Evolutionary conservation across 2,329 filamentous ascomycete genomes (phyloP), one percentile per base, ranked within the genome.

Genomic region (Monosporascus sp.): DNA sequence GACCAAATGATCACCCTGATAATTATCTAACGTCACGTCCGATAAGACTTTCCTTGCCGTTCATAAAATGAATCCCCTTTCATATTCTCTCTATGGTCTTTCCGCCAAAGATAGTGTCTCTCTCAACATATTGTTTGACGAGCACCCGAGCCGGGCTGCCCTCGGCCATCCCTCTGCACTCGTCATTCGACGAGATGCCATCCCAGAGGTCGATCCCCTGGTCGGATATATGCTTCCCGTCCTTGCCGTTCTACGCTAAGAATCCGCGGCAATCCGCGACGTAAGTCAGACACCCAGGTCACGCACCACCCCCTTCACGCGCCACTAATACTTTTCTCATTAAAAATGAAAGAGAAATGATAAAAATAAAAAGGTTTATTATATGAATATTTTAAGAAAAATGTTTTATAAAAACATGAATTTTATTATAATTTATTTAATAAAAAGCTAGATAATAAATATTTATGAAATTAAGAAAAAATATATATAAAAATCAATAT

Each of bases 81-180:
- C 44, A 7, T 28, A 57, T 55, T 7, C 35, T 48, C n/a, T 54
- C 50, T 2, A 14, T n/a, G 15, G 37, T 54, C n/a, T 43, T 18
- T 5, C 31, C 37, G 48, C 54, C 37, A n/a, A 54, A 47, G 2
- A 49, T 37, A 3, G 37, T 37, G 17, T 55, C 53, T 6, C 51
- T 49, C 9, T 52, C 55, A 20, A 59, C 52, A 26, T 57, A 59
- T 41, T 59, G 52, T 45, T 59, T 59, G 24, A 59, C 51, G 5
- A 57, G 28, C 17, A 52, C 52, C 8, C 55, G 41, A 17, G 48
- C 46, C 1, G 57, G 57, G 28, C 54, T 57, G 6, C 53, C 53
- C 24, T 49, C 37, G 3, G 51, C 45, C 37, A 11, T 49, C 24
- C n/a, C 18, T n/a, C 52, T 44, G 47, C 53, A 58, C 22, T 51